Conservation (phyloP, 2,329 filamentous ascomycete genomes). For the Aspergillus sp. region DNA sequence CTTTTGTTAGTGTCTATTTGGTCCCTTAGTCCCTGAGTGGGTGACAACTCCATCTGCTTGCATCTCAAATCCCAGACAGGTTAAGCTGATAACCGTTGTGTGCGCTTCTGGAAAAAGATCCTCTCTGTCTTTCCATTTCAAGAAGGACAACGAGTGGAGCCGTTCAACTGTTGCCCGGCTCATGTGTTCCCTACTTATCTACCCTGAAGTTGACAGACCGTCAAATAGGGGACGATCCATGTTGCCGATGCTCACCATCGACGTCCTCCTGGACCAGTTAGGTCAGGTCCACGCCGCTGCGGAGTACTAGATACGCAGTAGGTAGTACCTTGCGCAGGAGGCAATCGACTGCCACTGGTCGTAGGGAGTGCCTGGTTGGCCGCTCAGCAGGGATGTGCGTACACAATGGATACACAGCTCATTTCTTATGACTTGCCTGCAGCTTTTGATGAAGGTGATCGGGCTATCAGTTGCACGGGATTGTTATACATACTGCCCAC, state of each 20-base stretch:
- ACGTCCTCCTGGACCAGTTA: neutral
- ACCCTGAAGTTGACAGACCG: constrained; percentile 14
- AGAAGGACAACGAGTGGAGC: constrained; percentile 34
- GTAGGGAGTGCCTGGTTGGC: no score
- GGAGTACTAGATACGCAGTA: neutral
- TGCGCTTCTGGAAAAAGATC: constrained; percentile 25
- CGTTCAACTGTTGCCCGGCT: constrained; percentile 13
- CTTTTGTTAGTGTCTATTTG: constrained; percentile 12
- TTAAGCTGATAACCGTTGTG: constrained; percentile 14
- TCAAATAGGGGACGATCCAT: constrained; percentile 15
- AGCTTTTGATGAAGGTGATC: neutral
- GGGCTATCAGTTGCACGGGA: neutral
- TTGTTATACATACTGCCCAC: neutral
- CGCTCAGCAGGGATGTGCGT: neutral
- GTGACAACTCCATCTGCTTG: constrained; percentile 11
- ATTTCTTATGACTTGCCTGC: neutral
- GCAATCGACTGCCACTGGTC: no score
- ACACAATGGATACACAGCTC: neutral
- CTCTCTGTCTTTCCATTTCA: constrained; percentile 22
- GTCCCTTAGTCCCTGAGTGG: constrained; percentile 9
- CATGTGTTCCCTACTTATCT: constrained; percentile 8
- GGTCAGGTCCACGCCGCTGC: neutral
- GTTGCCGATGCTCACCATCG: constrained; percentile 2
- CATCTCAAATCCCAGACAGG: constrained; percentile 2
- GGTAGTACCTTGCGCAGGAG: neutral